A percentile compares a stretch with the other conserved stretches of the same genome.
Evolutionary conservation across 495 filamentous ascomycete species (phyloP).

Genomic region (Baudoinia panamericana): DNA sequence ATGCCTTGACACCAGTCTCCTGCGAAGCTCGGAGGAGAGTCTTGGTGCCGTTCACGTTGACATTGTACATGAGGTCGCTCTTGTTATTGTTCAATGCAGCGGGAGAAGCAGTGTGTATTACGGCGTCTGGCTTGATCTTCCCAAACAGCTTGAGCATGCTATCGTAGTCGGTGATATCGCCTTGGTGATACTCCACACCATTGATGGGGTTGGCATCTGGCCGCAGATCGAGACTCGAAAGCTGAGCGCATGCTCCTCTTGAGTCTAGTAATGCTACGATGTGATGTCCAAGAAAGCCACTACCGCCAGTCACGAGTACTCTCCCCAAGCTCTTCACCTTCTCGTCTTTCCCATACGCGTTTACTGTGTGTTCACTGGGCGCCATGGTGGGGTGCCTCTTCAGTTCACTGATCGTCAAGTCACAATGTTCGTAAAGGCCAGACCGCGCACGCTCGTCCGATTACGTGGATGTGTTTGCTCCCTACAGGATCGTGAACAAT

Average conservation of each 20-base stretch:
- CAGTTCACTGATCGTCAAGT: too few relatives aligned
- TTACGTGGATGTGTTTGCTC: too few relatives aligned
- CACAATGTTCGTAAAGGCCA: too few relatives aligned
- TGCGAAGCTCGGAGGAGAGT: slow-evolving; percentile 63
- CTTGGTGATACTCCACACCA: slow-evolving; percentile 64
- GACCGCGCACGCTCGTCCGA: too few relatives aligned
- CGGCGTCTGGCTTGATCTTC: slow-evolving; percentile 63
- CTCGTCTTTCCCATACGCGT: slow-evolving; percentile 1
- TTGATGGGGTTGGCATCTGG: slow-evolving; percentile 45
- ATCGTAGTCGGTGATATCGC: slow-evolving; percentile 68
- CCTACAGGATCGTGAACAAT: too few relatives aligned
- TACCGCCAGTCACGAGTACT: slow-evolving; percentile 41
- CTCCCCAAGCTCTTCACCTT: slow-evolving; percentile 25
- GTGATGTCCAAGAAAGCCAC: slow-evolving; percentile 42
- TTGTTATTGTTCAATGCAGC: slow-evolving; percentile 11
- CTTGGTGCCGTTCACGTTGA: slow-evolving; percentile 85
- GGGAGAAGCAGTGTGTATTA: slow-evolving; percentile 77
- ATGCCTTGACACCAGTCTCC: slow-evolving; percentile 67
- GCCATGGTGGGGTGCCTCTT: slow-evolving; percentile 1
- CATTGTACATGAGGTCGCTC: slow-evolving; percentile 50
- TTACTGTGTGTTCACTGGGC: too few relatives aligned
- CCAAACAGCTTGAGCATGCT: slow-evolving; percentile 53
- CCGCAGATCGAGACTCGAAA: slow-evolving; percentile 79
- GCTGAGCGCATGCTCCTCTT: slow-evolving; percentile 38
- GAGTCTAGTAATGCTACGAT: slow-evolving; percentile 37